These are phyloP conservation scores for Saccharomyces hybrid DNA, from an alignment of 1,139 yeast species.

Conservation along the genomic window DNA sequence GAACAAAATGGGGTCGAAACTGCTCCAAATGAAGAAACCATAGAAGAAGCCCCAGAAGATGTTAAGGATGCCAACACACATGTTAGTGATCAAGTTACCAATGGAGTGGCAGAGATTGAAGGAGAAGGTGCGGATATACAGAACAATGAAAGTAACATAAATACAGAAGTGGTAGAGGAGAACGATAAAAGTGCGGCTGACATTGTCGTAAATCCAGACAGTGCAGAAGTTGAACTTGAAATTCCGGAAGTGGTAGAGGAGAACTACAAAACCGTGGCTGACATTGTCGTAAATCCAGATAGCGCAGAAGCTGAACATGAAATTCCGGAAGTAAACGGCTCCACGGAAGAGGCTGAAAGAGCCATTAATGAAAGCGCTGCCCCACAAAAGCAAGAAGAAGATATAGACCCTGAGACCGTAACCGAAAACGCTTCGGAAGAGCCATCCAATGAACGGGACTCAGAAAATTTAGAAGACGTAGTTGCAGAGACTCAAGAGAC, in stretches of 20 bases:
- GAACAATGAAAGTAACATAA: neutral
- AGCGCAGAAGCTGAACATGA: neutral
- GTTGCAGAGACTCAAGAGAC: neutral
- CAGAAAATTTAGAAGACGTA: neutral
- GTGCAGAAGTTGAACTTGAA: neutral
- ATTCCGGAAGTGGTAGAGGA: constrained; percentile 3
- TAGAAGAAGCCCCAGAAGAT: neutral
- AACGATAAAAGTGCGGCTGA: constrained; percentile 9
- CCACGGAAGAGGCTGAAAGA: neutral
- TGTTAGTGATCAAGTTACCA: neutral
- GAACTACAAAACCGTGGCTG: constrained; percentile 9
- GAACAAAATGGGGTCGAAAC: constrained; percentile 47
- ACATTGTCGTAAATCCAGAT: neutral
- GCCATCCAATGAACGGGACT: neutral
- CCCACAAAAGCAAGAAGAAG: constrained; percentile 3
- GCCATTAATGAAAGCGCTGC: neutral
- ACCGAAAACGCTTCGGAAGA: constrained; percentile 1
- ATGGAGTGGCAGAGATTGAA: neutral
- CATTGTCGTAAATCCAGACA: neutral
- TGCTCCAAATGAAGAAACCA: constrained; percentile 4
- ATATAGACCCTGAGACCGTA: constrained; percentile 6
- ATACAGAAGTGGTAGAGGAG: constrained; percentile 3
- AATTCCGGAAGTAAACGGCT: neutral
- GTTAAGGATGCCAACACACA: neutral
- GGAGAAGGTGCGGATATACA: neutral